These are phyloP conservation scores for Amphirosellinia nigrospora DNA, from an alignment of 495 filamentous ascomycete genomes.

Conservation along the genomic window DNA sequence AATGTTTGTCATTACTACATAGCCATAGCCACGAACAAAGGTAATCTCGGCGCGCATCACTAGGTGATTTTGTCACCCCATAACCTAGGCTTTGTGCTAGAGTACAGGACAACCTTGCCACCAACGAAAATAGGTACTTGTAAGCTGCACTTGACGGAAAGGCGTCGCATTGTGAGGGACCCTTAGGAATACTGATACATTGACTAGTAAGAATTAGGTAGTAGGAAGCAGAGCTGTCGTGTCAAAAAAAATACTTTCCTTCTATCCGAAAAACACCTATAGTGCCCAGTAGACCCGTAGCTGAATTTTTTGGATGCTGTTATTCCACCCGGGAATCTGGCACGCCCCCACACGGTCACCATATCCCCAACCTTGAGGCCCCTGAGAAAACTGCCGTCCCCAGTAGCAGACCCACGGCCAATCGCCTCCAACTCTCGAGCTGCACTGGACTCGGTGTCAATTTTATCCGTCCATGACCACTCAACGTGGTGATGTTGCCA, in stretches of 20 bases:
- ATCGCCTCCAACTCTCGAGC: constrained; percentile 41
- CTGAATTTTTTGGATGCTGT: constrained; percentile 60
- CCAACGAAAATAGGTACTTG: background rate
- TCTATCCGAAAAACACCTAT: constrained; percentile 37
- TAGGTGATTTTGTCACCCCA: background rate
- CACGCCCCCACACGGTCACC: constrained; percentile 68
- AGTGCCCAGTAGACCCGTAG: constrained; percentile 70
- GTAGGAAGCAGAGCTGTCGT: background rate
- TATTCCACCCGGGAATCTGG: constrained; percentile 68
- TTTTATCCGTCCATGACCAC: constrained; percentile 63
- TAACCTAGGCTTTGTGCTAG: background rate
- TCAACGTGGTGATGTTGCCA: constrained; percentile 53
- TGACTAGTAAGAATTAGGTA: background rate
- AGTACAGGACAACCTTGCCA: background rate
- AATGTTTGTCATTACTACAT: too few relatives aligned
- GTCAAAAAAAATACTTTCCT: background rate
- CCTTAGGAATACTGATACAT: background rate
- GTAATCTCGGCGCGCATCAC: background rate
- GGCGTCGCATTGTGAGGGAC: background rate
- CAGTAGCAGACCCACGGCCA: constrained; percentile 61
- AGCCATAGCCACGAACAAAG: too few relatives aligned
- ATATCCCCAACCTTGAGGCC: constrained; percentile 67
- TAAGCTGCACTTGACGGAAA: background rate
- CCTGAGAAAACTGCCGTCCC: constrained; percentile 62
- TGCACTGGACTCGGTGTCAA: constrained; percentile 53